Conservation (phyloP, 2,329 filamentous ascomycete genomes). For the Diaporthe amygdali region DNA sequence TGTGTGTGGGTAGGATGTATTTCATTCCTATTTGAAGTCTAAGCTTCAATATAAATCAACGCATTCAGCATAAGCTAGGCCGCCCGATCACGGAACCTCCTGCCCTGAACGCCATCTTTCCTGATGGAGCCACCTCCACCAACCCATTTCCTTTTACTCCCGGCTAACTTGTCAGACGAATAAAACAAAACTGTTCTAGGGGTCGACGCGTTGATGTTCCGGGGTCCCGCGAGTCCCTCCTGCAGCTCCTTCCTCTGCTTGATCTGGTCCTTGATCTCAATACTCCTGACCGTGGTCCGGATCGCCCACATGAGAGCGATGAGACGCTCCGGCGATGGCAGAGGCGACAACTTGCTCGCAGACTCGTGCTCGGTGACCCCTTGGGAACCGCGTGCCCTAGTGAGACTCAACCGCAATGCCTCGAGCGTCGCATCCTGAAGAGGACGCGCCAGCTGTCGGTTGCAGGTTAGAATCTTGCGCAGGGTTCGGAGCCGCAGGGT, state of each 20-base stretch:
- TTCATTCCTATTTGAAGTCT: constrained; percentile 11
- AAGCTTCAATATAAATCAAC: background rate
- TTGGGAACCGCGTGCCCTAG: constrained; percentile 21
- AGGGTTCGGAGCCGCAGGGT: constrained; percentile 66
- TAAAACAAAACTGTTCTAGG: constrained; percentile 8
- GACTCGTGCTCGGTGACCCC: constrained; percentile 6
- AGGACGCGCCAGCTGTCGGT: constrained; percentile 76
- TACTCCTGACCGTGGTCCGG: constrained; percentile 46
- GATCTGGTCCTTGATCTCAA: constrained; percentile 30
- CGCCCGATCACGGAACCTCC: constrained; percentile 14
- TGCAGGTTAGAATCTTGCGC: constrained; percentile 73
- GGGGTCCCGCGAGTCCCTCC: constrained; percentile 7
- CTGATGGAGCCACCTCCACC: background rate
- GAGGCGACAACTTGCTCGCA: constrained; percentile 15
- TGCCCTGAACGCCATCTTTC: constrained; percentile 9
- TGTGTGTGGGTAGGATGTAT: background rate
- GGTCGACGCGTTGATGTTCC: constrained; percentile 11
- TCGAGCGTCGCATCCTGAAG: constrained; percentile 75
- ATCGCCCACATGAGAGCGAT: constrained; percentile 54
- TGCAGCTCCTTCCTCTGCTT: background rate
- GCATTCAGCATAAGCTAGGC: background rate
- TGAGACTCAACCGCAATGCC: constrained; percentile 67
- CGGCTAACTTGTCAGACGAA: constrained; percentile 17
- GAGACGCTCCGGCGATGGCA: constrained; percentile 44
- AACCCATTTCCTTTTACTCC: constrained; percentile 21